phyloP scores from a whole-genome alignment of 805 yeast species.

The Ogataea neopini region DNA sequence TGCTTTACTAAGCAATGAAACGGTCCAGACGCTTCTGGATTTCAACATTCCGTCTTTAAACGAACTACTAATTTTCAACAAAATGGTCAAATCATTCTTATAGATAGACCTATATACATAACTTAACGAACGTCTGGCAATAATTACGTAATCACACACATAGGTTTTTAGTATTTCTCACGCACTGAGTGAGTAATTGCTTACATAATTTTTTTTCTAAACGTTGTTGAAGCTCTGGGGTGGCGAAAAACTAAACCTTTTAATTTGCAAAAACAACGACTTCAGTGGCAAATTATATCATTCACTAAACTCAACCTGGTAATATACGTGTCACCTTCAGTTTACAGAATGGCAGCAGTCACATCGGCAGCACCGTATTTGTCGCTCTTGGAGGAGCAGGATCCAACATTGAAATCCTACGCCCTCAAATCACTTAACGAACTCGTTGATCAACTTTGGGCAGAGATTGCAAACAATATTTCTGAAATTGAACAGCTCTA shows the following conservation, averaged over 20 bases:
- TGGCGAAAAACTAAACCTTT: slow-evolving; percentile 9
- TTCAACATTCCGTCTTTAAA: slow-evolving; percentile 4
- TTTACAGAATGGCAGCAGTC: slow-evolving; percentile 29
- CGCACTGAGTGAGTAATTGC: no score
- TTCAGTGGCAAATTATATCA: slow-evolving; percentile 11
- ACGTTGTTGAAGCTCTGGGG: slow-evolving; percentile 8
- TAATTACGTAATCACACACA: neutral
- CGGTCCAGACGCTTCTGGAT: slow-evolving; percentile 3
- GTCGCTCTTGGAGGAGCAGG: slow-evolving; percentile 85
- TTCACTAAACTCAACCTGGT: neutral
- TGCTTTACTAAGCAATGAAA: slow-evolving; percentile 59
- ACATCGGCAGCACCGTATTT: slow-evolving; percentile 90
- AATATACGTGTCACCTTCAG: no score
- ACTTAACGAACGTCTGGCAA: neutral
- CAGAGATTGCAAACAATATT: slow-evolving; percentile 91
- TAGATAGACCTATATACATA: neutral
- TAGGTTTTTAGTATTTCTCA: no score
- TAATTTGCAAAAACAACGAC: neutral
- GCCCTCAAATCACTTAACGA: slow-evolving; percentile 81
- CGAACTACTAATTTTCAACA: slow-evolving; percentile 6
- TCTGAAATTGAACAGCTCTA: slow-evolving; percentile 87
- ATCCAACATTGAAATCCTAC: slow-evolving; percentile 71
- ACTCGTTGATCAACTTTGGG: slow-evolving; percentile 91
- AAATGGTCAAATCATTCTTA: neutral
- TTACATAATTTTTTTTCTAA: neutral